Conservation (phyloP, 176 grass and related monocot genomes). For the Cocos nucifera region DNA sequence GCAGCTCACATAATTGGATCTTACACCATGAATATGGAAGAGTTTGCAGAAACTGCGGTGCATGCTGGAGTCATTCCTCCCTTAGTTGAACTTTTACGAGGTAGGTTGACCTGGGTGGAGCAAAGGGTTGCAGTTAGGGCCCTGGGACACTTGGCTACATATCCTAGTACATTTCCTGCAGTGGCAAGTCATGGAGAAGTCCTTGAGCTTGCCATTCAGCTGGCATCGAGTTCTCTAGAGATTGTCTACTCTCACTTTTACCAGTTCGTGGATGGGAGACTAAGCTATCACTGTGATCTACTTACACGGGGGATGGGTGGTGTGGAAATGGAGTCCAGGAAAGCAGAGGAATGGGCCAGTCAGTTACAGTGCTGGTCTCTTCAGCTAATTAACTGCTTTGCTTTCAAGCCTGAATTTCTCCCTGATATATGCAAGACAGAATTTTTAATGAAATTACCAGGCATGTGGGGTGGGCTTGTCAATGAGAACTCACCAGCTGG, state of each 20-base stretch:
- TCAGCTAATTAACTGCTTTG: constrained; percentile 97
- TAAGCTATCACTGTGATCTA: constrained; percentile 92
- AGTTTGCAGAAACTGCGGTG: constrained; percentile 83
- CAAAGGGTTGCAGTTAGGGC: constrained; percentile 96
- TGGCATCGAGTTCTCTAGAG: constrained; percentile 86
- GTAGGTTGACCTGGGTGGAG: constrained; percentile 97
- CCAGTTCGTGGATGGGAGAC: constrained; percentile 73
- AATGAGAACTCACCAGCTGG: constrained; percentile 98
- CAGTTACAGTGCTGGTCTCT: constrained; percentile 99
- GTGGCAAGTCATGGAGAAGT: constrained; percentile 91
- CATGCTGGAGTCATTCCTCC: constrained; percentile 88
- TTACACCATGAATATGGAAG: constrained; percentile 99
- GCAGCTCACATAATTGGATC: constrained; percentile 97
- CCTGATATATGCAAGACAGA: constrained; percentile 87
- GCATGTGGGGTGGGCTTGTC: constrained; percentile 97
- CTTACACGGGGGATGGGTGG: constrained; percentile 99
- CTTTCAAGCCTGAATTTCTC: constrained; percentile 91
- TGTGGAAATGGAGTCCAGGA: constrained; percentile 92
- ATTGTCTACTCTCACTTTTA: constrained; percentile 99
- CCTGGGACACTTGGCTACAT: constrained; percentile 92
- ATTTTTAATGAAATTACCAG: constrained; percentile 83
- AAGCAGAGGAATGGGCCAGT: constrained; percentile 99
- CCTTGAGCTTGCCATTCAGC: constrained; percentile 92
- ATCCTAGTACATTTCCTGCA: constrained; percentile 72
- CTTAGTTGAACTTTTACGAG: constrained; percentile 88